phyloP scores from a whole-genome alignment of 2,329 filamentous ascomycete genomes.

The Arthrobotrys entomopaga region DNA sequence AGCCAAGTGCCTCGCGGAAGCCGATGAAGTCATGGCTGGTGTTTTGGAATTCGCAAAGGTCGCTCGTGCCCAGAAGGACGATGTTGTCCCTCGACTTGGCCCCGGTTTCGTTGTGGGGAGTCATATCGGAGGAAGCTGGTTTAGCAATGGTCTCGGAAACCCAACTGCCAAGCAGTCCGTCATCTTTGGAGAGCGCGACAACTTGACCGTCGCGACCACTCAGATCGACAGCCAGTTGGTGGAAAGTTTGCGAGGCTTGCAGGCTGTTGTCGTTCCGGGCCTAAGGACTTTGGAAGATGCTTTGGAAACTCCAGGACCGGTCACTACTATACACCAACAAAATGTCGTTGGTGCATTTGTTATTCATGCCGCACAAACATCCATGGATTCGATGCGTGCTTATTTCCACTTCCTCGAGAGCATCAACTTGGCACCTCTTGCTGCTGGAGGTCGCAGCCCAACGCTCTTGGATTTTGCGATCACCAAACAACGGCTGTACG shows the following conservation, averaged over 20 bases:
- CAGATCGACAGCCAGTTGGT: conserved; percentile 80
- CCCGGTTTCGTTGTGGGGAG: conserved; percentile 93
- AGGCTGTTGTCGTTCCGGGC: conserved; percentile 83
- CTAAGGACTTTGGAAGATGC: conserved; percentile 89
- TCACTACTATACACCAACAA: conserved; percentile 81
- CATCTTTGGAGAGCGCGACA: conserved; percentile 85
- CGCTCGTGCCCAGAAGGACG: conserved; percentile 88
- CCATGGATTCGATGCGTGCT: conserved; percentile 86
- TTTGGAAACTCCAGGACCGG: conserved; percentile 79
- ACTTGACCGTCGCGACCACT: conserved; percentile 75
- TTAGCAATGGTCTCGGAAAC: conserved; percentile 73
- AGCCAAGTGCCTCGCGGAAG: conserved; percentile 94
- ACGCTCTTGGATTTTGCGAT: conserved; percentile 86
- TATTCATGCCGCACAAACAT: conserved; percentile 79
- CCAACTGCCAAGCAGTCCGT: conserved; percentile 80
- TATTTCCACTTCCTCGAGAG: conserved; percentile 93
- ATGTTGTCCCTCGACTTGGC: conserved; percentile 89
- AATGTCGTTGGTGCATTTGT: conserved; percentile 82
- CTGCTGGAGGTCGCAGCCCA: conserved; percentile 81
- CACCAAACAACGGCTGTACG: conserved; percentile 93
- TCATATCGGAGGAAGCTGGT: conserved; percentile 84
- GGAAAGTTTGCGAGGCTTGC: conserved; percentile 84
- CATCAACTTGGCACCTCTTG: conserved; percentile 83
- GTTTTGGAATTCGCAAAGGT: conserved; percentile 98
- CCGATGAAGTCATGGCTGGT: conserved; percentile 92